Conservation (phyloP, 2,329 filamentous ascomycete genomes). For the Neopestalotiopsis rosae region DNA sequence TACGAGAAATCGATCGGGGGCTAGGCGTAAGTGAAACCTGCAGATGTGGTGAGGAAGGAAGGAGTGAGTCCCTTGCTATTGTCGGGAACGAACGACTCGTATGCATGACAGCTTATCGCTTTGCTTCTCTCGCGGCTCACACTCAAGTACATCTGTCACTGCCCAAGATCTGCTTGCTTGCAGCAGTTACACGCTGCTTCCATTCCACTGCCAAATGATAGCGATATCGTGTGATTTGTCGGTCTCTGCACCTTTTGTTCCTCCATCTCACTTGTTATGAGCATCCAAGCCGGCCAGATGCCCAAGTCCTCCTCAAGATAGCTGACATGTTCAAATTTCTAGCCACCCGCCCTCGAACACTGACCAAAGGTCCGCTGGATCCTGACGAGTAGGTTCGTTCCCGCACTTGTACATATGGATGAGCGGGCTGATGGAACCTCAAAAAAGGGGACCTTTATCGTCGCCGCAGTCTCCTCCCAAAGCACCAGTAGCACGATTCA, state of each 20-base stretch:
- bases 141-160: too few species aligned
- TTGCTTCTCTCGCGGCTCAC: too few species aligned
- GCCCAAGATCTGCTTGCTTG: too few species aligned
- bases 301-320: constrained; percentile 20
- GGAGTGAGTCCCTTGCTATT: background rate
- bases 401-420: constrained; percentile 16
- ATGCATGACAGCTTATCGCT: background rate
- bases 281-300: background rate
- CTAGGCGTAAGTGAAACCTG: constrained; percentile 15
- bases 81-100: background rate
- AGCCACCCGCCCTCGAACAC: constrained; percentile 68
- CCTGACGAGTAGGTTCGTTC: constrained; percentile 67
- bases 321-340: constrained; percentile 33
- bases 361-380: constrained; percentile 82
- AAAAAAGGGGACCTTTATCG: constrained; percentile 28
- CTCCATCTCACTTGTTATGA: background rate
- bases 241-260: too few species aligned
- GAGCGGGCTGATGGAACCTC: constrained; percentile 13
- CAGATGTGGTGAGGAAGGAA: too few species aligned
- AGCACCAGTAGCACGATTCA: constrained; percentile 35
- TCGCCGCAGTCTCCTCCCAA: constrained; percentile 32
- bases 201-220: background rate
- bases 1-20: constrained; percentile 15
- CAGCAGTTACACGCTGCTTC: too few species aligned
- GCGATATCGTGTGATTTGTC: background rate